Evolutionary conservation across 192 early-diverging fungal species (phyloP), one percentile per base, ranked within the genome.

Genomic region (Podila clonocystis): DNA sequence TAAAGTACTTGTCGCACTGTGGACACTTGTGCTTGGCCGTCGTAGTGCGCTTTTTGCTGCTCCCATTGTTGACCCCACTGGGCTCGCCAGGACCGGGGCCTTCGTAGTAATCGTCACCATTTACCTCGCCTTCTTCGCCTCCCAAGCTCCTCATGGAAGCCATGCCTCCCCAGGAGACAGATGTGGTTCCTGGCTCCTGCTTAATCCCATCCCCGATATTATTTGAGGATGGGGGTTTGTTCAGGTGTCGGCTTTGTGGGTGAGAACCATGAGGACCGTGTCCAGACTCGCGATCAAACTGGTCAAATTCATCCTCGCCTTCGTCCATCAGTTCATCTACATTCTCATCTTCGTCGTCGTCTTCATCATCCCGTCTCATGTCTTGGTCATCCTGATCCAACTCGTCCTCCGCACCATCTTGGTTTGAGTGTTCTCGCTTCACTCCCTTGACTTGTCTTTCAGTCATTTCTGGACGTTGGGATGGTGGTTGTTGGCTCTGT

Each of bases 1-100:
- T 93, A 83, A 98, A 98, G 17, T 87, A 86, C 76, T 94, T 96
- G 75, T 88, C 84, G 82, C 97, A 98, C 28, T 89, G 88, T 1
- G 94, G 93, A 66, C 89, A 91, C 52, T 80, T 80, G 62, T 80
- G 77, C 62, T 72, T 80, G 19, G 77, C 77, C 22, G 77, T 66
- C 1, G 77, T 80, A 2, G 77, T 80, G 30, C 77, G 11, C 70
- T 80, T 80, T 41, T 80, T 80, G 55, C 77, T 80, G 50, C 70
- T 80, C 5, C 77, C 77, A 52, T 80, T 80, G 33, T 80, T 80
- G 45, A 80, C 74, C 9, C 61, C 61, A 31, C 31, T 36, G 20
- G 9, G 28, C 5, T 30, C 29, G 9, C n/a, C 61, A 20, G 19
- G 29, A 36, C 61, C 61, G 20, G 26, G 17, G 33, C 50, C 50